Base-by-base conservation (phyloP, 2,329 filamentous ascomycete species). In the Paraphoma sp. region DNA sequence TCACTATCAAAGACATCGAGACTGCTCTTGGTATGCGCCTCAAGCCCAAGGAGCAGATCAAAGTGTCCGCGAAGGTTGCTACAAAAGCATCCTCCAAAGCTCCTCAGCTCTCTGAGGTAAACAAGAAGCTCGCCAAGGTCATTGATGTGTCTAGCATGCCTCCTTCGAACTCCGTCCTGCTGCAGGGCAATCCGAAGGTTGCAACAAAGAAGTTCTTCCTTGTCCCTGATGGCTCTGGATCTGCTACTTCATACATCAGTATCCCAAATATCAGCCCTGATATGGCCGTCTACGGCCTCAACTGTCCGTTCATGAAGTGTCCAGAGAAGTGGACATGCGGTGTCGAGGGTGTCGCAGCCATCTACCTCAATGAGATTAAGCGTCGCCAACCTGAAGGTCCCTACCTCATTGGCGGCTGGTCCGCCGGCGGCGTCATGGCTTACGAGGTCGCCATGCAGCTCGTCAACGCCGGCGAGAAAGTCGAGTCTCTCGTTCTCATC, bases 221-320 rank as follows among this genome's bases (percentile, higher is more conserved):
- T 62, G 63, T 83, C 30, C 81, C 81, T 48, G 81, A 83, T 76
- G 83, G 74, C 60, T 86, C 79, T 60, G 83, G 88, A 78, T 71
- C 85, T 51, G 87, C 88, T 10, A 89, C 87, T n/a, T 89, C 86
- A 1, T 90, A 90, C 77, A 84, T 85, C 53, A 82, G 82, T 65
- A 86, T 87, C 45, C 80, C 83, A 44, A 83, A 85, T 60, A 79
- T 84, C 47, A 80, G 80, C 29, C 70, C 78, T n/a, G 79, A 83
- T 59, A 75, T 83, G 63, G 79, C 78, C 47, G 81, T 83, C 10
- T 83, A 80, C 63, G 82, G 82, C 51, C 75, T 91, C 63, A 90
- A 90, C 75, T 90, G 86, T 47, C 88, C 88, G 4, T 91, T 87
- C 78, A 87, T 90, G 86, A 89, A 87, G 78, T 85, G 82, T 1